These are phyloP conservation scores for Dictyostelium purpureum DNA, from an alignment of 78 protist species.

Conservation along the genomic window DNA sequence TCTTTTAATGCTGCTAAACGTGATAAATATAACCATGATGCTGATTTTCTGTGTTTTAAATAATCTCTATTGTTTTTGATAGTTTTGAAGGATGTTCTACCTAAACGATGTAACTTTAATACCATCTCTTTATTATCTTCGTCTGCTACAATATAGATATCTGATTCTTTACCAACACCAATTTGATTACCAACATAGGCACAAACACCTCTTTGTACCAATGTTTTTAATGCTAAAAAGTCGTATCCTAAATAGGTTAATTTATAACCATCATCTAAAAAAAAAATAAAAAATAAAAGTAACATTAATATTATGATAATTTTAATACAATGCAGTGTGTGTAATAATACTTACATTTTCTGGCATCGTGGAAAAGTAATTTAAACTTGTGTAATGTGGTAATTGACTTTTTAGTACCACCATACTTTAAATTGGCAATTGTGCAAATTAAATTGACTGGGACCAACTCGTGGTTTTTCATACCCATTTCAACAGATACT, in stretches of 20 bases:
- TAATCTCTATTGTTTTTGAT: conserved; percentile 97
- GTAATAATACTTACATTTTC: conserved; percentile 51
- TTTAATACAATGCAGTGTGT: neutral
- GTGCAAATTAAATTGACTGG: conserved; percentile 90
- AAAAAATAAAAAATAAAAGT: too few relatives aligned
- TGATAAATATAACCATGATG: conserved; percentile 96
- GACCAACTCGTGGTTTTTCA: conserved; percentile 95
- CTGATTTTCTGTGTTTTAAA: conserved; percentile 77
- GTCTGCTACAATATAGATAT: conserved; percentile 80
- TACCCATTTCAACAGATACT: conserved; percentile 95
- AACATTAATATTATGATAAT: too few relatives aligned
- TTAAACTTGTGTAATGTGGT: conserved; percentile 80
- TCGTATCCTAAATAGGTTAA: conserved; percentile 98
- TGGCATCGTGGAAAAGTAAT: conserved; percentile 90
- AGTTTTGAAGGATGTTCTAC: conserved; percentile 96
- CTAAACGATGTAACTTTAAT: conserved; percentile 91
- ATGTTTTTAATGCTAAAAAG: conserved; percentile 93
- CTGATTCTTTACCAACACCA: conserved; percentile 99
- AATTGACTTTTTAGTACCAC: conserved; percentile 84
- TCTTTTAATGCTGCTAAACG: conserved; percentile 98
- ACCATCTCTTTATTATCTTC: conserved; percentile 79
- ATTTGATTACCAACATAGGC: conserved; percentile 92
- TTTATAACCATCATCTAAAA: conserved; percentile 93
- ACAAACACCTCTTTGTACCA: conserved; percentile 87
- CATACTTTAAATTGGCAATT: conserved; percentile 88